Evolutionary conservation across 306 rosid species (phyloP).

Genomic region (Delonix regia): DNA sequence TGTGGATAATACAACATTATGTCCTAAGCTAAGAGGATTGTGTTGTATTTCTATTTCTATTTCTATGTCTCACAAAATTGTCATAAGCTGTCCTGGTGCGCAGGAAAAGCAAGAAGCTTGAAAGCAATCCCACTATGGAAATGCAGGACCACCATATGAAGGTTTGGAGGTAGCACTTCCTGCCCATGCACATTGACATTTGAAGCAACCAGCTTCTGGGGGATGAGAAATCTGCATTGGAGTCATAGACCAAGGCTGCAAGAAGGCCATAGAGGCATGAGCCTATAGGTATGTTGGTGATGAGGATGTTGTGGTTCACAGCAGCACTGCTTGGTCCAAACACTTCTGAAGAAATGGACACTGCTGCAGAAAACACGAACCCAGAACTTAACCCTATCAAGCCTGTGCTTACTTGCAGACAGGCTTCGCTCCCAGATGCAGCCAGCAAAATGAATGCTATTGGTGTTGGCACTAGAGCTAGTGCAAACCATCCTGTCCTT

Average conservation of each 20-base stretch:
- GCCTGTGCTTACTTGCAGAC: constrained; percentile 41
- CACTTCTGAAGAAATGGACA: constrained; percentile 53
- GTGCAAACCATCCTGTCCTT: constrained; percentile 62
- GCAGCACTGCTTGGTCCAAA: constrained; percentile 59
- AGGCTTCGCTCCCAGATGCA: constrained; percentile 38
- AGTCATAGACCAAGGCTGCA: constrained; percentile 68
- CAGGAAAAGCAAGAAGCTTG: constrained; percentile 63
- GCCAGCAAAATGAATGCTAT: constrained; percentile 49
- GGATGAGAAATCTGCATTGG: constrained; percentile 36
- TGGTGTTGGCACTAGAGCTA: constrained; percentile 54
- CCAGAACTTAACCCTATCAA: constrained; percentile 58
- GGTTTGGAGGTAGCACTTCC: constrained; percentile 67
- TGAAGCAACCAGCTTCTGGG: constrained; percentile 36
- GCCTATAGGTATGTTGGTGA: constrained; percentile 60
- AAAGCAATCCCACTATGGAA: constrained; percentile 63
- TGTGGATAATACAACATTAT: not conserved
- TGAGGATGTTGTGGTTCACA: constrained; percentile 60
- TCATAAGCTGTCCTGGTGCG: constrained; percentile 67
- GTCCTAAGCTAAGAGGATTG: constrained; percentile 1
- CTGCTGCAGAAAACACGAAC: constrained; percentile 51
- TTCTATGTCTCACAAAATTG: constrained; percentile 46
- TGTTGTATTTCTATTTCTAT: not conserved
- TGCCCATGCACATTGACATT: constrained; percentile 68
- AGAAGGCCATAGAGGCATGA: constrained; percentile 60
- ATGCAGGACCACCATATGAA: constrained; percentile 79